A percentile compares a stretch with the other conserved stretches of the same genome.
phyloP scores from a whole-genome alignment of 2,329 filamentous ascomycete species.

The Colletotrichum coccodes region DNA sequence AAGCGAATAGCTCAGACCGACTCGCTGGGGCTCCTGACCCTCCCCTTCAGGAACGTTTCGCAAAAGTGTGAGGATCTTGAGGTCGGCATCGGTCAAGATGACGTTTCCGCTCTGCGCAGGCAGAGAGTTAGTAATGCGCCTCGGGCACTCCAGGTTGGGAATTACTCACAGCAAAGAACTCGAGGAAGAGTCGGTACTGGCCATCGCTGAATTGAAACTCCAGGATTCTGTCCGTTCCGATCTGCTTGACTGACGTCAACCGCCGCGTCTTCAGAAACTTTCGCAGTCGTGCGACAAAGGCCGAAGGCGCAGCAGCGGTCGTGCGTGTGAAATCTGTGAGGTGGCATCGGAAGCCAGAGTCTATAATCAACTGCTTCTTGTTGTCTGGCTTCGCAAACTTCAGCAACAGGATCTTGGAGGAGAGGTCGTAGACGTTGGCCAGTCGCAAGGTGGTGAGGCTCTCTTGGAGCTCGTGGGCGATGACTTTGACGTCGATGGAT shows the following conservation, averaged over 20 bases:
- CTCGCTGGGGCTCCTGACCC: constrained; percentile 83
- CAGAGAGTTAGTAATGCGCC: background rate
- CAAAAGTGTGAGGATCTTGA: constrained; percentile 84
- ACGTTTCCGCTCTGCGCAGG: constrained; percentile 79
- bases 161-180: constrained; percentile 81
- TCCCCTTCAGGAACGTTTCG: constrained; percentile 83
- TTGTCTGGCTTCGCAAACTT: constrained; percentile 93
- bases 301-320: constrained; percentile 84
- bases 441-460: constrained; percentile 82
- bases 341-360: constrained; percentile 96
- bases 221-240: constrained; percentile 93
- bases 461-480: constrained; percentile 89
- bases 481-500: constrained; percentile 86
- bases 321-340: constrained; percentile 90
- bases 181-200: constrained; percentile 85
- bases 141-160: background rate
- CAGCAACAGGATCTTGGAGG: constrained; percentile 92
- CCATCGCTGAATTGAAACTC: constrained; percentile 95
- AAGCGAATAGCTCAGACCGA: constrained; percentile 82
- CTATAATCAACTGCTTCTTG: constrained; percentile 90
- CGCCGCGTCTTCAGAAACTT: constrained; percentile 90
- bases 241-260: constrained; percentile 82
- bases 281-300: constrained; percentile 85
- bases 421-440: constrained; percentile 95
- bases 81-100: constrained; percentile 85